phyloP scores from a whole-genome alignment of 768 basidiomycete genomes.

The Sarcomyxa edulis region DNA sequence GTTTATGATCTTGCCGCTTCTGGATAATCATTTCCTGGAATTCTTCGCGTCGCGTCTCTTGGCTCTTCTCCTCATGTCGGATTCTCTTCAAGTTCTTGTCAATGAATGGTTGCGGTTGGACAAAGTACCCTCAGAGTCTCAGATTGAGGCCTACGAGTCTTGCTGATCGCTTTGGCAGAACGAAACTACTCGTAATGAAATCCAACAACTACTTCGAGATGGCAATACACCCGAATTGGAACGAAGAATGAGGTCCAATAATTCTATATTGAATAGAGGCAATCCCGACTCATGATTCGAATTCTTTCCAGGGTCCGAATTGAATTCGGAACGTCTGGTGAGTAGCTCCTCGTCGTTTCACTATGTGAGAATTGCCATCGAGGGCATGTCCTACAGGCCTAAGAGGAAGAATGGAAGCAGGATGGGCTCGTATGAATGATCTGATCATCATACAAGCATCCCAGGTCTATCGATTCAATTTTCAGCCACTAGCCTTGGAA shows the following conservation, averaged over 20 bases:
- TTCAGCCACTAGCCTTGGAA: neutral
- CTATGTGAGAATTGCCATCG: conserved; percentile 2
- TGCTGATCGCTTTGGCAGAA: conserved; percentile 32
- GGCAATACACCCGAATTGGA: conserved; percentile 44
- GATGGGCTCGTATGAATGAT: conserved; percentile 91
- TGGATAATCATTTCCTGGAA: too few relatives aligned
- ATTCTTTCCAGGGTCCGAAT: conserved; percentile 54
- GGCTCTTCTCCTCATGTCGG: too few relatives aligned
- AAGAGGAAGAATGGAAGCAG: conserved; percentile 81
- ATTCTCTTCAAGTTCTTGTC: too few relatives aligned
- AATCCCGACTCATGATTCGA: neutral
- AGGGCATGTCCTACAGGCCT: conserved; percentile 51
- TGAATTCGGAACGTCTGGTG: conserved; percentile 85
- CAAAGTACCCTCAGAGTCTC: conserved; percentile 23
- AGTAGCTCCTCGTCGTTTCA: conserved; percentile 5
- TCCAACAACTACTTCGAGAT: conserved; percentile 38
- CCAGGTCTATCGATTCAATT: conserved; percentile 45
- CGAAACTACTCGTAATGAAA: conserved; percentile 40
- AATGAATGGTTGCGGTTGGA: conserved; percentile 47
- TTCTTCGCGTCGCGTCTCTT: too few relatives aligned
- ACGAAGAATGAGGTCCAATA: conserved; percentile 46
- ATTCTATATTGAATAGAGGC: neutral
- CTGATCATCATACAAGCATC: conserved; percentile 78
- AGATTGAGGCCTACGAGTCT: neutral
- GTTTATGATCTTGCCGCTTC: too few relatives aligned